These are phyloP conservation scores for Babjeviella inositovora DNA, from an alignment of 805 yeast genomes.

Conservation along the genomic window DNA sequence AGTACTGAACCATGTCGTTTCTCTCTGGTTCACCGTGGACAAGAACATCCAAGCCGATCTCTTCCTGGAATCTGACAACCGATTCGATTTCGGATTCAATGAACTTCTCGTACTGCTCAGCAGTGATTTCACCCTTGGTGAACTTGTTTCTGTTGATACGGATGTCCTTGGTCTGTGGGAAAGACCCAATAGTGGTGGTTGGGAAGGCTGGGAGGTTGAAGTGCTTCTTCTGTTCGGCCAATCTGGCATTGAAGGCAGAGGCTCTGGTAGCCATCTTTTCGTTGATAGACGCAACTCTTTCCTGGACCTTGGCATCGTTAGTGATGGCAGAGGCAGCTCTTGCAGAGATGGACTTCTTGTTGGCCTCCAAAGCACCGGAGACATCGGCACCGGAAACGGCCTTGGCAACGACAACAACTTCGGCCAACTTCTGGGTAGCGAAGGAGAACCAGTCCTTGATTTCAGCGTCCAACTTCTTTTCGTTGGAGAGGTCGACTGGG, in stretches of 20 bases:
- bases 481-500: conserved; percentile 90
- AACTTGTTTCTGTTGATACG: conserved; percentile 97
- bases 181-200: conserved; percentile 99
- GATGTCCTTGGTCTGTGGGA: conserved; percentile 99
- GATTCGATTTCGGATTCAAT: conserved; percentile 92
- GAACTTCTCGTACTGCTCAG: conserved; percentile 91
- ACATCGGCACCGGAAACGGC: conserved; percentile 76
- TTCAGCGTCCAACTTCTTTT: conserved; percentile 78
- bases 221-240: conserved; percentile 70
- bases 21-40: conserved; percentile 99
- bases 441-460: conserved; percentile 97
- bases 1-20: conserved; percentile 99
- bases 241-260: conserved; percentile 76
- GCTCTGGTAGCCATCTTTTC: conserved; percentile 71
- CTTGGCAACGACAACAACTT: conserved; percentile 85
- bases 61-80: conserved; percentile 98
- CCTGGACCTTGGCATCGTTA: conserved; percentile 80
- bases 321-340: conserved; percentile 82
- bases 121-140: conserved; percentile 90
- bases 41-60: conserved; percentile 92
- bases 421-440: conserved; percentile 90
- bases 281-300: conserved; percentile 67
- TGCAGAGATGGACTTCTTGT: conserved; percentile 72
- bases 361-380: conserved; percentile 61
- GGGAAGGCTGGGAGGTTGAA: conserved; percentile 98